Evolutionary conservation across 805 yeast species (phyloP).

Genomic region (Yarrowia hollandica): DNA sequence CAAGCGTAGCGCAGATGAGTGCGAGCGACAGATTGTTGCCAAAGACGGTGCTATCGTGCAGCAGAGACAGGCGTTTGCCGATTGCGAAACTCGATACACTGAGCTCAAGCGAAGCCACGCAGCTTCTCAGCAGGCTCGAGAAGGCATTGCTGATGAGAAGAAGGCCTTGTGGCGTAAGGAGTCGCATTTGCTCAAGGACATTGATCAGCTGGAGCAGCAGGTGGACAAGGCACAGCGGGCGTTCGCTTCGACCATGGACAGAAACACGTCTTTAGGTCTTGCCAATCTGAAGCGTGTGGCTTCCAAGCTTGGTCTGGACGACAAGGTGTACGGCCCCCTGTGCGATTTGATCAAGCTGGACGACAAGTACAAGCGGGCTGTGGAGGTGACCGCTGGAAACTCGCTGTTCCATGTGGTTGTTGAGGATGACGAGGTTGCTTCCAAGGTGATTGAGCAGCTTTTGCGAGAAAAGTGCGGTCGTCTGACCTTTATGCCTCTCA

Average conservation of each 20-base stretch:
- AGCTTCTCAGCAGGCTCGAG: slow-evolving; percentile 33
- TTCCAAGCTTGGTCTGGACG: slow-evolving; percentile 54
- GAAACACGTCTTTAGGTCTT: slow-evolving; percentile 51
- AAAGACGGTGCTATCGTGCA: slow-evolving; percentile 6
- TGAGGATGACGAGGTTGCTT: slow-evolving; percentile 81
- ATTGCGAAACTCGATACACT: not conserved
- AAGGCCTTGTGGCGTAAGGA: slow-evolving; percentile 79
- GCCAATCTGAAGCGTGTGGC: slow-evolving; percentile 66
- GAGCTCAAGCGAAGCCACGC: slow-evolving; percentile 21
- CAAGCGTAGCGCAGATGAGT: slow-evolving; percentile 31
- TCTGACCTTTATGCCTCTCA: slow-evolving; percentile 88
- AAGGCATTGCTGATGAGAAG: slow-evolving; percentile 59
- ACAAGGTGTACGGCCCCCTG: slow-evolving; percentile 76
- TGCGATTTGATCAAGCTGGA: slow-evolving; percentile 81
- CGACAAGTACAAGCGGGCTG: slow-evolving; percentile 80
- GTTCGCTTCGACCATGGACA: slow-evolving; percentile 55
- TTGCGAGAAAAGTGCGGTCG: slow-evolving; percentile 71
- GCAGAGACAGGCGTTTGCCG: slow-evolving; percentile 28
- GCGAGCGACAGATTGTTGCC: slow-evolving; percentile 30
- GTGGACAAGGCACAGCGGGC: slow-evolving; percentile 57
- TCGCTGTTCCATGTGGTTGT: slow-evolving; percentile 87
- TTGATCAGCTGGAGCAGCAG: slow-evolving; percentile 57
- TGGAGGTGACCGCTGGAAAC: slow-evolving; percentile 86
- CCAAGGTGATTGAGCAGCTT: slow-evolving; percentile 73
- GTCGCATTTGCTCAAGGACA: slow-evolving; percentile 57